Conservation (phyloP, 129 eudicot genomes). For the Arctium minus region DNA sequence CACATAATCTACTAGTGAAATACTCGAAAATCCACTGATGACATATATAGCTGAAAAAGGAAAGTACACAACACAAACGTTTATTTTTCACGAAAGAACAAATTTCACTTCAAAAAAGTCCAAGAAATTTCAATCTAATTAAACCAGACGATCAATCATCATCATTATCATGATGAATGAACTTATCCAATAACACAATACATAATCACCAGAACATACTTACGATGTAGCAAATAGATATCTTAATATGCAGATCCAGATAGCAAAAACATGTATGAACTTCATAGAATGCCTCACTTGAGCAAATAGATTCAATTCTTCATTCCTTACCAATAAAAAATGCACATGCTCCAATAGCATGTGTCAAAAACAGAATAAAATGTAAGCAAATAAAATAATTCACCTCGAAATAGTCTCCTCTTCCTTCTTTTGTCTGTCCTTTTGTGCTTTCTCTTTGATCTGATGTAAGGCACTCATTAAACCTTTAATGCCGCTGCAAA, state of each 20-base stretch:
- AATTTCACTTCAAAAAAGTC: background rate
- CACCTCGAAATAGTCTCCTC: constrained; percentile 97
- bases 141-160: constrained; percentile 5
- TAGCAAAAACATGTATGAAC: constrained; percentile 6
- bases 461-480: constrained; percentile 74
- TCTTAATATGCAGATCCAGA: constrained; percentile 13
- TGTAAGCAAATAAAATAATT: background rate
- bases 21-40: background rate
- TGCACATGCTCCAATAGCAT: background rate
- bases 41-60: background rate
- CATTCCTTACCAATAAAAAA: background rate
- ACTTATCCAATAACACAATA: background rate
- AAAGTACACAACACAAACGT: constrained; percentile 9
- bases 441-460: constrained; percentile 89
- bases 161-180: background rate
- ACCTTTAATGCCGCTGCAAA: constrained; percentile 81
- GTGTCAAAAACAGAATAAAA: constrained; percentile 1
- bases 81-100: constrained; percentile 1
- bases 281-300: background rate
- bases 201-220: constrained; percentile 12
- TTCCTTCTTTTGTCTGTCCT: constrained; percentile 91
- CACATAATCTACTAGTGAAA: constrained; percentile 14
- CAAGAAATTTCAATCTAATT: constrained; percentile 3
- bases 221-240: constrained; percentile 8
- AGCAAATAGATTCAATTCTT: constrained; percentile 1